Conservation (phyloP, 495 filamentous ascomycete genomes). For the Gamarada debralockiae region DNA sequence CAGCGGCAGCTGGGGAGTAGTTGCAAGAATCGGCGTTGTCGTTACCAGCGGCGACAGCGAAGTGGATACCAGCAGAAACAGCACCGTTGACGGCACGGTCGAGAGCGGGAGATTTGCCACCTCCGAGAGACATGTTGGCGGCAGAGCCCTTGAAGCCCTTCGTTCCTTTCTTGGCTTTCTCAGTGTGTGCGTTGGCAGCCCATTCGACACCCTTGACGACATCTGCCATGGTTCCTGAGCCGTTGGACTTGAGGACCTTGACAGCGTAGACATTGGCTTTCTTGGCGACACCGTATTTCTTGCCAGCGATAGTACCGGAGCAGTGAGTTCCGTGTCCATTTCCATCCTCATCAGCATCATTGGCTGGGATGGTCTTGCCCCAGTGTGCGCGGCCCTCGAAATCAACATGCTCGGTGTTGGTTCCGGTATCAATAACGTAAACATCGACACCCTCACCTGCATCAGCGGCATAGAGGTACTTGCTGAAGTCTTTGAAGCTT, state of each 20-base stretch:
- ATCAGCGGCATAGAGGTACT: constrained; percentile 88
- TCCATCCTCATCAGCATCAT: constrained; percentile 86
- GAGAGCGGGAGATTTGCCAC: constrained; percentile 87
- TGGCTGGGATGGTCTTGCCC: constrained; percentile 90
- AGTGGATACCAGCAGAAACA: constrained; percentile 86
- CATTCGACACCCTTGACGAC: constrained; percentile 98
- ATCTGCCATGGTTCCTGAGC: constrained; percentile 97
- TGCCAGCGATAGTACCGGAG: constrained; percentile 94
- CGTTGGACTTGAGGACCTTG: constrained; percentile 96
- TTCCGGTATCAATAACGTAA: constrained; percentile 98
- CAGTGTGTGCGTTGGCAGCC: constrained; percentile 74
- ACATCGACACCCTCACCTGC: constrained; percentile 98
- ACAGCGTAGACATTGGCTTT: constrained; percentile 95
- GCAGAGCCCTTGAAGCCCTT: constrained; percentile 98
- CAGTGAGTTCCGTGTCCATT: constrained; percentile 99
- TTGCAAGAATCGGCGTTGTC: constrained; percentile 98
- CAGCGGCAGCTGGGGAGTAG: constrained; percentile 96
- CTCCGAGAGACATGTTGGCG: constrained; percentile 98
- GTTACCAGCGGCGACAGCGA: constrained; percentile 97
- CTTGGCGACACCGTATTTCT: constrained; percentile 99
- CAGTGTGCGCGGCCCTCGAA: constrained; percentile 93
- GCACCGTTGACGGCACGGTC: constrained; percentile 93
- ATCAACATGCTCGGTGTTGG: constrained; percentile 90
- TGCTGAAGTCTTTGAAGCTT: constrained; percentile 90
- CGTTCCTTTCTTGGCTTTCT: constrained; percentile 63